phyloP scores from a whole-genome alignment of 1,139 yeast species.

The Zygotorulaspora mrakii region DNA sequence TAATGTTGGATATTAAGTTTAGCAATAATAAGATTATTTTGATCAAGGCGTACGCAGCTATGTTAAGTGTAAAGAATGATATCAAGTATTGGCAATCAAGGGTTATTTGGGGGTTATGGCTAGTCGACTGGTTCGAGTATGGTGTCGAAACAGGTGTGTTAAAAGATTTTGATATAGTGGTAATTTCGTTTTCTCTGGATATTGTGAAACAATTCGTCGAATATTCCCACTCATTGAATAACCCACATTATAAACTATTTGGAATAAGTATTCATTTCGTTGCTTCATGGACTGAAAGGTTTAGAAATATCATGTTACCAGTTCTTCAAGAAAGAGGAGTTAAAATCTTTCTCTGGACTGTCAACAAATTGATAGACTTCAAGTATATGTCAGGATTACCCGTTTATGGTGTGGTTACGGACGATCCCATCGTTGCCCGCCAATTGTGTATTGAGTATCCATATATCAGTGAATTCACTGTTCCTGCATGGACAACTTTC shows the following conservation, averaged over 20 bases:
- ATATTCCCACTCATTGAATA: constrained; percentile 36
- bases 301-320: constrained; percentile 38
- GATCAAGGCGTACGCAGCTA: constrained; percentile 48
- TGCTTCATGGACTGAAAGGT: constrained; percentile 43
- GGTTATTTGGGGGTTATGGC: constrained; percentile 81
- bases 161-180: constrained; percentile 45
- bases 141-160: constrained; percentile 43
- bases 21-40: constrained; percentile 60
- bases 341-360: constrained; percentile 76
- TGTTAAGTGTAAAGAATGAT: constrained; percentile 49
- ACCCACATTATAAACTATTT: constrained; percentile 39
- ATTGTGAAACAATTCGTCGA: constrained; percentile 37
- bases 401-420: constrained; percentile 61
- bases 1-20: constrained; percentile 82
- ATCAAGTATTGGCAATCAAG: constrained; percentile 62
- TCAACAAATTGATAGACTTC: constrained; percentile 49
- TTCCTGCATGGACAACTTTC: constrained; percentile 22
- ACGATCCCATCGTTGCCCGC: constrained; percentile 44
- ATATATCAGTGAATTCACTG: constrained; percentile 15
- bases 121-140: constrained; percentile 57
- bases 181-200: constrained; percentile 48
- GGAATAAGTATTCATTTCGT: constrained; percentile 45
- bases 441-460: constrained; percentile 16
- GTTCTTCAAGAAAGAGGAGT: constrained; percentile 44
- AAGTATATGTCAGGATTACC: constrained; percentile 43